Evolutionary conservation across 108 stramenopile genomes (phyloP).

Genomic region (Discostella pseudostelligera): DNA sequence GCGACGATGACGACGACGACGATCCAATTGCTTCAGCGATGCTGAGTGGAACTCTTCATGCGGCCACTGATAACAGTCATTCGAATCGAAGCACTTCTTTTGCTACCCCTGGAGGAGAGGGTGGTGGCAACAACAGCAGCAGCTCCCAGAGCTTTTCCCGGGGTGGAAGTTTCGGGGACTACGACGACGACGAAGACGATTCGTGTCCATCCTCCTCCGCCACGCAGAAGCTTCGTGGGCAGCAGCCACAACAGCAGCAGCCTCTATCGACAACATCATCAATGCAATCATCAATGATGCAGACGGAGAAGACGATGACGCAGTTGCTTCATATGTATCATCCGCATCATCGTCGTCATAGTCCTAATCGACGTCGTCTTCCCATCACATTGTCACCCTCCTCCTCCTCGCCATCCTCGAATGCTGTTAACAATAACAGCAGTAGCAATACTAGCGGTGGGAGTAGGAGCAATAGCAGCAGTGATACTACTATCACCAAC

Average conservation of each 20-base stretch:
- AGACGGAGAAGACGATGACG: too few species aligned
- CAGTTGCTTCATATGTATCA: too few species aligned
- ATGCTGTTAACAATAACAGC: not conserved
- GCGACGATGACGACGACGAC: not conserved
- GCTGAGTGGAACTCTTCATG: slow-evolving; percentile 20
- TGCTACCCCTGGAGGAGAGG: not conserved
- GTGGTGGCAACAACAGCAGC: not conserved
- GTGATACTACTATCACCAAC: too few species aligned
- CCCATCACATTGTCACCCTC: not conserved
- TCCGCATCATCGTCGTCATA: too few species aligned
- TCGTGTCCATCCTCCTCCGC: not conserved
- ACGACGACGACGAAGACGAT: not conserved
- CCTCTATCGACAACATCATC: too few species aligned
- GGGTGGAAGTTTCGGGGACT: not conserved
- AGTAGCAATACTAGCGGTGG: not conserved
- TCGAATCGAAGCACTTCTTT: not conserved
- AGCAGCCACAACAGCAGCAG: too few species aligned
- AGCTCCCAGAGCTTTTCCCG: not conserved
- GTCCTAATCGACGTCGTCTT: not conserved
- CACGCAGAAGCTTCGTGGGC: too few species aligned
- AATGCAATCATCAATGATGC: too few species aligned
- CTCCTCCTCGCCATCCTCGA: not conserved
- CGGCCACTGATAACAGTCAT: slow-evolving; percentile 21
- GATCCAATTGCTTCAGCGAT: slow-evolving; percentile 15
- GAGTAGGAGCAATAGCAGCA: too few species aligned